A percentile compares a stretch with the other conserved stretches of the same genome.
Conservation (phyloP, 176 grass and related monocot genomes). For the Carex parvula region DNA sequence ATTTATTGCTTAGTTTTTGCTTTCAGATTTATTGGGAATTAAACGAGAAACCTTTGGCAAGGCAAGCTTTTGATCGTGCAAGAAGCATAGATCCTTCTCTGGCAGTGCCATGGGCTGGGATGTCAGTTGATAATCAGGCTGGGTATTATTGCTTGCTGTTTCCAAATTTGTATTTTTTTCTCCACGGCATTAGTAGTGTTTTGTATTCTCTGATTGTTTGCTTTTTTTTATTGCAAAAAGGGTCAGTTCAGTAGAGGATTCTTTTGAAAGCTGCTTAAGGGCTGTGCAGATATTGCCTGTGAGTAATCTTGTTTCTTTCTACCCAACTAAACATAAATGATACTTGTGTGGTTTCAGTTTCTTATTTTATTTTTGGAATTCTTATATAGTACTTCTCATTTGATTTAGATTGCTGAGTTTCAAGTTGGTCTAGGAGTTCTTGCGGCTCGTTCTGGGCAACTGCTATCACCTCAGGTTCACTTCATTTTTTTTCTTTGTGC, state of each 20-base stretch:
- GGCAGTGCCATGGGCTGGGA: conserved; percentile 94
- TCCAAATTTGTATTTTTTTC: not conserved
- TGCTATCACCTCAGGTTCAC: conserved; percentile 72
- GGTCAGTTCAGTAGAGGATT: conserved; percentile 45
- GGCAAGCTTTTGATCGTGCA: conserved; percentile 81
- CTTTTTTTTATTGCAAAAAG: conserved; percentile 39
- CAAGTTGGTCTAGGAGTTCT: conserved; percentile 90
- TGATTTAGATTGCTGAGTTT: conserved; percentile 64
- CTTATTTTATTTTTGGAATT: conserved; percentile 15
- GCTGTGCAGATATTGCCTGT: conserved; percentile 91
- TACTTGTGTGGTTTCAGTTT: not conserved
- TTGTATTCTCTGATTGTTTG: conserved; percentile 30
- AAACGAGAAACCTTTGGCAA: conserved; percentile 69
- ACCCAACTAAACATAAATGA: not conserved
- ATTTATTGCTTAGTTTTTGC: conserved; percentile 25
- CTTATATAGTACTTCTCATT: conserved; percentile 2
- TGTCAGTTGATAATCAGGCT: conserved; percentile 54
- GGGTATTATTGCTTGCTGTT: conserved; percentile 12
- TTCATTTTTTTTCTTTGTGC: not conserved
- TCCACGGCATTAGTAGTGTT: not conserved
- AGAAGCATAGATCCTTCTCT: conserved; percentile 94
- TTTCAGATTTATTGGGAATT: conserved; percentile 79
- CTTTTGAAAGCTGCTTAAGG: conserved; percentile 85
- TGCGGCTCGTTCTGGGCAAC: conserved; percentile 55
- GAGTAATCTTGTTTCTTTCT: conserved; percentile 37